Base-by-base conservation (phyloP, 208 protist genomes). In the Crithidia expoeki region DNA sequence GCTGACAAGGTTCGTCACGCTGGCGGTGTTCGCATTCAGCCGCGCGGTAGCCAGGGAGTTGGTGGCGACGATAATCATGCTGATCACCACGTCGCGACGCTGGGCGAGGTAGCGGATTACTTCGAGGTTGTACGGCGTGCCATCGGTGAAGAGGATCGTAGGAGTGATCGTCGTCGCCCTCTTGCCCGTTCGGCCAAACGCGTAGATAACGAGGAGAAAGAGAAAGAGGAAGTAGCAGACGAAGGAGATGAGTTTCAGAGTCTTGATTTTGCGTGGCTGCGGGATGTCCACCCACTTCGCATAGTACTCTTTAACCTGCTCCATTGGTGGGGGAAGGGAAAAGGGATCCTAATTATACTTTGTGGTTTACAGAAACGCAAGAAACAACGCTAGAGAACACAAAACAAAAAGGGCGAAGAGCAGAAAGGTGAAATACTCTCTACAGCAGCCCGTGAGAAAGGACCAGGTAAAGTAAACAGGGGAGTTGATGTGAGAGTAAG, bases 261-360 rank as follows among this genome's bases (percentile, higher is more conserved):
- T 53, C 51, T 84, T 89, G 19, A 90, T 88, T 68, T 95, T 95
- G 40, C 73, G 70, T 19, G 87, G 90, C 60, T 95, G 90, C 25
- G 86, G 81, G 3, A 90, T 34, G 16, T 78, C 75, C 17, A 36
- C 23, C 85, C 86, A 95, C 5, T 36, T 68, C 23, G 74, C 33
- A 51, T 82, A 80, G 44, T 69, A 82, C 21, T 61, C 67, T 40
- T 75, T 65, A 7, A 88, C 32, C 30, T 77, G 70, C 32, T 89
- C 81, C 88, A 94, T 56, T 46, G 10, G 5, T 30, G n/a, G 30
- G 23, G 56, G 50, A 66, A 4, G 19, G 47, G 52, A 28, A 27
- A 58, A 58, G 42, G 21, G 25, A 36, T 27, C n/a, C n/a, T n/a
- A n/a, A n/a, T n/a, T n/a, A n/a, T n/a, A n/a, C n/a, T n/a, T n/a